Evolutionary conservation across 768 basidiomycete species (phyloP).

Genomic region (Amanita muscaria): DNA sequence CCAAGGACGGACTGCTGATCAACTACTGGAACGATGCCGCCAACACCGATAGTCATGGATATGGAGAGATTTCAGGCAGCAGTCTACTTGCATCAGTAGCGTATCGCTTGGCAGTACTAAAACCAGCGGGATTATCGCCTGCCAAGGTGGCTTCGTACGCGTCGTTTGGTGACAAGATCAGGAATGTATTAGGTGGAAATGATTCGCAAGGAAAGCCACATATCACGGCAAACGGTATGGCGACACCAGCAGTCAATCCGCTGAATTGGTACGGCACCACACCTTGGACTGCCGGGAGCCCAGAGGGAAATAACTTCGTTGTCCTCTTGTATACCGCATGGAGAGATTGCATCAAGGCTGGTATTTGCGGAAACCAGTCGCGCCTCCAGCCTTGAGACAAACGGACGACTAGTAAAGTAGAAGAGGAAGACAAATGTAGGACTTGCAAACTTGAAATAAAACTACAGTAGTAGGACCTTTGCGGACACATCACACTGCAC

Average conservation of each 20-base stretch:
- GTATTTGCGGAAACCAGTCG: too few relatives aligned
- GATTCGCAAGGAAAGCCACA: conserved; percentile 16
- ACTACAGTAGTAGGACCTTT: too few relatives aligned
- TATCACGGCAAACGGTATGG: conserved; percentile 22
- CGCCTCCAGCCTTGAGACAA: too few relatives aligned
- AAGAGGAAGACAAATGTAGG: too few relatives aligned
- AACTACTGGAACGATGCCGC: conserved; percentile 27
- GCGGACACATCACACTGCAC: too few relatives aligned
- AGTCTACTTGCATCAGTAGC: conserved; percentile 26
- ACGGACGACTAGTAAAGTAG: too few relatives aligned
- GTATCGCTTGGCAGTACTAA: conserved; percentile 23
- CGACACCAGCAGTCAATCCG: conserved; percentile 29
- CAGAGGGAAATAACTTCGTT: conserved; percentile 29
- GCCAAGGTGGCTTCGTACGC: conserved; percentile 13
- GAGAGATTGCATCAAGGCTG: conserved; percentile 27
- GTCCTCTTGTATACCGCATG: conserved; percentile 30
- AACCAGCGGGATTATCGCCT: conserved; percentile 12
- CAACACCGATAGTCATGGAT: conserved; percentile 17
- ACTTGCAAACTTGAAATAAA: too few relatives aligned
- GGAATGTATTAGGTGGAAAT: conserved; percentile 17
- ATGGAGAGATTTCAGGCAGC: conserved; percentile 30
- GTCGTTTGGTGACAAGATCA: conserved; percentile 19
- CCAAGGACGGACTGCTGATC: conserved; percentile 22
- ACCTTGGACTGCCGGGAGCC: conserved; percentile 26
- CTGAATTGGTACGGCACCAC: conserved; percentile 23